These are phyloP conservation scores for Leucoagaricus sp. DNA, from an alignment of 1,284 basidiomycete species.

Conservation along the genomic window DNA sequence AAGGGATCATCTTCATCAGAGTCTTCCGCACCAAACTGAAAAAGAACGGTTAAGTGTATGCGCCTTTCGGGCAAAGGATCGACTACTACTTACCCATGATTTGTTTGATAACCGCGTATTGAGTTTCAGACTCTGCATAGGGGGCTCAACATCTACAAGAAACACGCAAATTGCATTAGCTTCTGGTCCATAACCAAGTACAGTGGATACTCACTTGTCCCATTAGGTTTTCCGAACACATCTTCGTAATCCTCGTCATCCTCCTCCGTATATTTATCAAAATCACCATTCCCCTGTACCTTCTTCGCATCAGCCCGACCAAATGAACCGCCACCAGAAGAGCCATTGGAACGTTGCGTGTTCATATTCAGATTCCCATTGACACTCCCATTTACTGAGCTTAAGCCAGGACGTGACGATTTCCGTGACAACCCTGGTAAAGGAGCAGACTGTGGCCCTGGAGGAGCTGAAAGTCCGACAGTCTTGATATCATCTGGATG, in stretches of 20 bases:
- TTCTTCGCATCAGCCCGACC: conserved; percentile 62
- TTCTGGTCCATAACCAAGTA: background rate
- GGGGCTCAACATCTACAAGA: conserved; percentile 53
- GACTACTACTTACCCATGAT: conserved; percentile 67
- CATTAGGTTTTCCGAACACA: conserved; percentile 79
- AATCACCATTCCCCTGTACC: conserved; percentile 55
- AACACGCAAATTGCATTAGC: background rate
- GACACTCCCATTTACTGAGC: conserved; percentile 13
- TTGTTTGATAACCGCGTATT: conserved; percentile 84
- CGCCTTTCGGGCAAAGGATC: background rate
- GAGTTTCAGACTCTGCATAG: conserved; percentile 74
- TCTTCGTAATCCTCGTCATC: conserved; percentile 91
- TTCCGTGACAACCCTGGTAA: conserved; percentile 51
- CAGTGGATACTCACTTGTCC: conserved; percentile 48
- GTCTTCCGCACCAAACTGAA: conserved; percentile 75
- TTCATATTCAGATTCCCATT: conserved; percentile 27
- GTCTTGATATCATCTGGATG: conserved; percentile 88
- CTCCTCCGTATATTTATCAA: conserved; percentile 83
- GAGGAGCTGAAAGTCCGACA: conserved; percentile 52
- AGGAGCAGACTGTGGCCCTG: conserved; percentile 66
- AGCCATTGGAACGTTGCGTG: conserved; percentile 19
- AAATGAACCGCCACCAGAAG: conserved; percentile 49
- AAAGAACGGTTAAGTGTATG: background rate
- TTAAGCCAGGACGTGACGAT: conserved; percentile 49
- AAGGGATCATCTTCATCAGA: conserved; percentile 93